Percentiles rank a stretch among this genome's conserved stretches.
phyloP scores from a whole-genome alignment of 2,329 filamentous ascomycete genomes.

The Aspergillus ibericus region DNA sequence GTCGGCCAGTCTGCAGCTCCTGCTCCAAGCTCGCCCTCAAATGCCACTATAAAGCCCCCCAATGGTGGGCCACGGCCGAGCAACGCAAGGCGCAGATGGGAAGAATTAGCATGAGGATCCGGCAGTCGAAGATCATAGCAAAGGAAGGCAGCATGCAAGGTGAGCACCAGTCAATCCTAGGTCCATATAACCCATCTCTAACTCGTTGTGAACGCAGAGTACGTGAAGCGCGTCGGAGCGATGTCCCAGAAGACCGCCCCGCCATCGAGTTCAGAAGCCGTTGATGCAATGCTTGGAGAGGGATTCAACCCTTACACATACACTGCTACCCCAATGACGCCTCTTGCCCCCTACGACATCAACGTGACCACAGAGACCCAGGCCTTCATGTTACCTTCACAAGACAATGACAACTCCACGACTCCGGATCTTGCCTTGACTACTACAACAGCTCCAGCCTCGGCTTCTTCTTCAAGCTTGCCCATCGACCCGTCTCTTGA shows the following conservation, averaged over 20 bases:
- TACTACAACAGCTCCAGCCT: neutral
- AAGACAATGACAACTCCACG: neutral
- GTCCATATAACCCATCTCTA: neutral
- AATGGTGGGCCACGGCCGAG: conserved; percentile 95
- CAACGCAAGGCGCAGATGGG: conserved; percentile 83
- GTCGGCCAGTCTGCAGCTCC: conserved; percentile 59
- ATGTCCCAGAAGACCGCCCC: conserved; percentile 5
- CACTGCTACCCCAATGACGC: neutral
- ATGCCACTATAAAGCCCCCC: conserved; percentile 92
- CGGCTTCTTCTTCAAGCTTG: neutral
- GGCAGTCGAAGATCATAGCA: conserved; percentile 88
- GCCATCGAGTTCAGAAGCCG: neutral
- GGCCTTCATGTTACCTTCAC: neutral
- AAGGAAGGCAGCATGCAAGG: conserved; percentile 62
- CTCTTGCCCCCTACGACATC: neutral
- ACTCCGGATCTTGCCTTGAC: neutral
- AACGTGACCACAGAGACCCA: neutral
- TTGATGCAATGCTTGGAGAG: conserved; percentile 5
- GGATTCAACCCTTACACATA: conserved; percentile 2
- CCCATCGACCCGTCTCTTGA: neutral
- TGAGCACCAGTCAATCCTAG: conserved; percentile 15
- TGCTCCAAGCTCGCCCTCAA: conserved; percentile 72
- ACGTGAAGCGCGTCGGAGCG: conserved; percentile 11
- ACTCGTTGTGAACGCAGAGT: conserved; percentile 8
- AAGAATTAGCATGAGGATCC: conserved; percentile 92